A percentile compares a stretch with the other conserved stretches of the same genome.
These are phyloP conservation scores for Sordariomycetes sp. DNA, from an alignment of 2,329 filamentous ascomycete genomes.

Conservation along the genomic window DNA sequence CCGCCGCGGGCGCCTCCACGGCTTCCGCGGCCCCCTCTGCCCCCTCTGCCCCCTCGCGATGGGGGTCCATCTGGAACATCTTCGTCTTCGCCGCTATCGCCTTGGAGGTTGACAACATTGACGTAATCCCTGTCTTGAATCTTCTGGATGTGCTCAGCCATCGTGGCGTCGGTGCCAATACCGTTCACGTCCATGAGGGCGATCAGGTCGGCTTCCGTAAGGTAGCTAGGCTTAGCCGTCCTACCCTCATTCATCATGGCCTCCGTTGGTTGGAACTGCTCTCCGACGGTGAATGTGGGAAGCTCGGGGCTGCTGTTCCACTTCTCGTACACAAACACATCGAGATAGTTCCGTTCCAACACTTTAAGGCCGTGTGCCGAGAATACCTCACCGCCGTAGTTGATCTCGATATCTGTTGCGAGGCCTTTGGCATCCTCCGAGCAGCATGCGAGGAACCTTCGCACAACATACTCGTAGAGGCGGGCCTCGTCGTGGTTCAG, in stretches of 20 bases:
- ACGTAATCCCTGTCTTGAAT: slow-evolving; percentile 89
- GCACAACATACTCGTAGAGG: slow-evolving; percentile 86
- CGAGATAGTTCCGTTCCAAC: slow-evolving; percentile 81
- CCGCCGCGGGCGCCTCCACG: slow-evolving; percentile 29
- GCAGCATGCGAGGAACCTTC: slow-evolving; percentile 90
- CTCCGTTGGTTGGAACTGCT: slow-evolving; percentile 78
- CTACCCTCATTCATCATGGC: slow-evolving; percentile 87
- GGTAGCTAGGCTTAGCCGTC: slow-evolving; percentile 71
- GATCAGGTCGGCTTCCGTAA: slow-evolving; percentile 93
- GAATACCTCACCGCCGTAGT: slow-evolving; percentile 77
- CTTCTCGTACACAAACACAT: slow-evolving; percentile 92
- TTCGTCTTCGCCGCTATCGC: slow-evolving; percentile 24
- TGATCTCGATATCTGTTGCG: slow-evolving; percentile 73
- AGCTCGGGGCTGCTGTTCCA: slow-evolving; percentile 84
- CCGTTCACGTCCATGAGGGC: slow-evolving; percentile 97
- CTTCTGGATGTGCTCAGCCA: slow-evolving; percentile 97
- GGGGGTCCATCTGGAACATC: slow-evolving; percentile 25
- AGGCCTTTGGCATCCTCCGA: slow-evolving; percentile 86
- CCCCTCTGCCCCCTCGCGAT: slow-evolving; percentile 26
- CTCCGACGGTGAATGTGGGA: slow-evolving; percentile 68
- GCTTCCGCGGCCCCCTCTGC: slow-evolving; percentile 36
- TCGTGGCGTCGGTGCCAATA: slow-evolving; percentile 95
- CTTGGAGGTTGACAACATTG: slow-evolving; percentile 42
- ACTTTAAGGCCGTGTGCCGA: slow-evolving; percentile 76
- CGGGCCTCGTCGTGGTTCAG: slow-evolving; percentile 57